Base-by-base conservation (phyloP, 345 rosid species). In the Rhodamnia argentea region DNA sequence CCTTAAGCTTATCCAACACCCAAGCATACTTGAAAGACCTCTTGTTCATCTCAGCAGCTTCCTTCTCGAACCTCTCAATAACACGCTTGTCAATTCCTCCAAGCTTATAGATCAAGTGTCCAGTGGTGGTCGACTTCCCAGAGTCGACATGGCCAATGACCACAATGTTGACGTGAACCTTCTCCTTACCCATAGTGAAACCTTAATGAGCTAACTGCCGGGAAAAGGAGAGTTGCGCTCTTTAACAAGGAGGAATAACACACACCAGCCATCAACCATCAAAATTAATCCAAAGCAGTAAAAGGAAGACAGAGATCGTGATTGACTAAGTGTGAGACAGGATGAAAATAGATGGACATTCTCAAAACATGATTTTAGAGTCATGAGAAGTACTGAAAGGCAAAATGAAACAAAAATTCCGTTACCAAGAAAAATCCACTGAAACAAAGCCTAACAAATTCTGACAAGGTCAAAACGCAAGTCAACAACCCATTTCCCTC, bases 71-170 rank as follows among this genome's bases (percentile, higher is more conserved):
- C 84, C 95, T 93, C 89, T 94, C 95, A 13, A 94, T 94, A 32
- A 94, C 97, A 90, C 96, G 96, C 92, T 94, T 93, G 92, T 94
- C 95, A 85, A 93, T 94, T 85, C 95, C 97, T 76, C 97, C 95
- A 84, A 94, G 94, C 94, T 94, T 94, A 92, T 93, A 94, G 91
- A 93, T 94, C 94, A 93, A 87, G 88, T 94, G 97, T 58, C 94
- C 96, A 0, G 94, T 94, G 26, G 96, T 94, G 83, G 97, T 93
- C 1, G 95, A 94, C 86, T 93, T 94, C 42, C 93, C 96, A 76
- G 94, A 93, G 92, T 94, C 86, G 52, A 87, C 88, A 84, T 87
- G 88, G 59, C 88, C 88, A 82, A 87, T 87, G 62, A 87, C 86
- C 57, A 87, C 88, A 85, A 87, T 87, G 88, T 37, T 84, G 86